Evolutionary conservation across 306 rosid genomes (phyloP).

Genomic region (Canavalia gladiata): DNA sequence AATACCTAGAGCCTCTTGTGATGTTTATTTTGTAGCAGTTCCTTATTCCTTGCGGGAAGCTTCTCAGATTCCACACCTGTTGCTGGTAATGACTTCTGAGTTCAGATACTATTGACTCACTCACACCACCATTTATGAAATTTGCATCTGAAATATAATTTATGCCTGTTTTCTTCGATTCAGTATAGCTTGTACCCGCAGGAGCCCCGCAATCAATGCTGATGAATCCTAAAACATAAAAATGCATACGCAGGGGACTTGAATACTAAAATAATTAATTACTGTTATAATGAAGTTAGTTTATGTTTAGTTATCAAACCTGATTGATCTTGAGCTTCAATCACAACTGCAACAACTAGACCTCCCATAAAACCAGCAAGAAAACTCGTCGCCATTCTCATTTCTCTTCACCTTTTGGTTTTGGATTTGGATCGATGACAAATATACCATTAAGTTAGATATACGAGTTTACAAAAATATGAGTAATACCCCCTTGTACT

Average conservation of each 20-base stretch:
- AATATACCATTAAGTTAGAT: no score
- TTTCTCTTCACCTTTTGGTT: not conserved
- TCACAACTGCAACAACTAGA: conserved; percentile 33
- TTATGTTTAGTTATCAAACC: conserved; percentile 45
- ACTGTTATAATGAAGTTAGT: not conserved
- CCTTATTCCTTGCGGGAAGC: conserved; percentile 56
- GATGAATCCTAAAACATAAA: conserved; percentile 50
- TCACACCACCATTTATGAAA: conserved; percentile 47
- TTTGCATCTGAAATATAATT: conserved; percentile 55
- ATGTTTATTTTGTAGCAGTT: conserved; percentile 66
- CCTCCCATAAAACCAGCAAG: conserved; percentile 25
- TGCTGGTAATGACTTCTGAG: not conserved
- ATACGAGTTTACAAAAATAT: no score
- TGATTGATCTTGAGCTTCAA: conserved; percentile 59
- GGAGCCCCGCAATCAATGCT: conserved; percentile 61
- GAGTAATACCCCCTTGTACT: no score
- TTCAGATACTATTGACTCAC: not conserved
- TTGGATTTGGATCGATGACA: not conserved
- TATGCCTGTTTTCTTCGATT: conserved; percentile 5
- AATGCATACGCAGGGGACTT: not conserved
- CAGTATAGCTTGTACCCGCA: conserved; percentile 36
- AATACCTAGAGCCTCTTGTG: conserved; percentile 38
- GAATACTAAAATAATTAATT: no score
- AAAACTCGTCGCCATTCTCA: conserved; percentile 7
- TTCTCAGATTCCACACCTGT: conserved; percentile 46